Conservation (phyloP, 352 stramenopile genomes). For the Phytophthora vignae region DNA sequence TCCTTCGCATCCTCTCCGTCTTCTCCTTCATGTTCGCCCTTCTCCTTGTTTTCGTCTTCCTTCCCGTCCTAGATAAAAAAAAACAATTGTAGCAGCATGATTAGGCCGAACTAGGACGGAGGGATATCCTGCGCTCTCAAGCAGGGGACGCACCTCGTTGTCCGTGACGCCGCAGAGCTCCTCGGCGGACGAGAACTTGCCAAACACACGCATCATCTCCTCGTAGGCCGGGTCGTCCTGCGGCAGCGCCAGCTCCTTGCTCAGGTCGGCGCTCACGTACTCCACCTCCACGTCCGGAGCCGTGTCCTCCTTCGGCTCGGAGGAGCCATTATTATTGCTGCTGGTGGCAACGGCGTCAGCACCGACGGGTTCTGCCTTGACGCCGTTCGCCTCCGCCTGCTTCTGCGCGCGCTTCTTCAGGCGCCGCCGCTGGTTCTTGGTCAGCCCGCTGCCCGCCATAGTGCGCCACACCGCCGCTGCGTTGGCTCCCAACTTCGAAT, state of each 20-base stretch:
- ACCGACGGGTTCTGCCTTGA: constrained; percentile 2
- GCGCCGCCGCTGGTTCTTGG: constrained; percentile 85
- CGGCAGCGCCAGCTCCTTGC: constrained; percentile 66
- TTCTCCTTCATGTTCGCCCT: constrained; percentile 20
- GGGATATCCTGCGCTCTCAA: too few species aligned
- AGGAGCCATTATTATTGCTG: background rate
- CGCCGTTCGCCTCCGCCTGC: constrained; percentile 50
- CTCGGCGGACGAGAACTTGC: constrained; percentile 85
- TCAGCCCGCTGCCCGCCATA: constrained; percentile 50
- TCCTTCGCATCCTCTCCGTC: constrained; percentile 37
- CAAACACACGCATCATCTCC: constrained; percentile 91
- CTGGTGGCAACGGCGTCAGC: background rate
- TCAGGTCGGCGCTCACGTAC: constrained; percentile 83
- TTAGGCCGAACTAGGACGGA: background rate
- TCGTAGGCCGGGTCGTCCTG: constrained; percentile 76
- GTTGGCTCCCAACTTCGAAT: constrained; percentile 13
- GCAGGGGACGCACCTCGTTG: constrained; percentile 45
- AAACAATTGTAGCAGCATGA: background rate
- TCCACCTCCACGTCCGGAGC: constrained; percentile 72
- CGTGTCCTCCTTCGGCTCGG: constrained; percentile 4
- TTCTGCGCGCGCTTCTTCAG: constrained; percentile 89
- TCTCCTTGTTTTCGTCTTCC: constrained; percentile 34
- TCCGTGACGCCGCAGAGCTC: constrained; percentile 72
- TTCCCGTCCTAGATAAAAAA: constrained; percentile 33
- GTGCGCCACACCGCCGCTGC: constrained; percentile 6